phyloP scores from a whole-genome alignment of 108 stramenopile species.

The Nitzschia putrida region DNA sequence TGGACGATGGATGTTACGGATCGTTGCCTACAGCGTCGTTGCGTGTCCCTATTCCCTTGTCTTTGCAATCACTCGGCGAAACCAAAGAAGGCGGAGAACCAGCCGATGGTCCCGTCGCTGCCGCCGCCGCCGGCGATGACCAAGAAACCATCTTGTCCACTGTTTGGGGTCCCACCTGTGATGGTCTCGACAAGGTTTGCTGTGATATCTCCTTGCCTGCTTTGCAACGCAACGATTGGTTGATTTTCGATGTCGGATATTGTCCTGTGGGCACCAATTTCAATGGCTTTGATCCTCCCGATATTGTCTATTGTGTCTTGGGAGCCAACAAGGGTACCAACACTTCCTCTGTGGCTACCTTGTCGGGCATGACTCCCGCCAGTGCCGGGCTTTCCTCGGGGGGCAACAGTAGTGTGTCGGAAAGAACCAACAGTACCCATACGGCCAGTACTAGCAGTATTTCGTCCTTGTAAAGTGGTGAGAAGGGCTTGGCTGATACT shows the following conservation, averaged over 20 bases:
- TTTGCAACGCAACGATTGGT: constrained; percentile 47
- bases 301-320: constrained; percentile 51
- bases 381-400: too few relatives aligned
- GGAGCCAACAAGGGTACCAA: background rate
- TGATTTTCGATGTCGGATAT: constrained; percentile 46
- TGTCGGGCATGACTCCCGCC: too few relatives aligned
- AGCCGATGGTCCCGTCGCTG: too few relatives aligned
- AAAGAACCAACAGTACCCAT: too few relatives aligned
- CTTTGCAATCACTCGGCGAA: constrained; percentile 1
- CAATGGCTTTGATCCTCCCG: constrained; percentile 57
- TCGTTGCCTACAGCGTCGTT: constrained; percentile 35
- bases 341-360: too few relatives aligned
- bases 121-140: background rate
- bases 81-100: background rate
- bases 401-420: too few relatives aligned
- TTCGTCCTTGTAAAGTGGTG: too few relatives aligned
- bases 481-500: too few relatives aligned
- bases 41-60: constrained; percentile 11
- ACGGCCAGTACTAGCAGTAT: too few relatives aligned
- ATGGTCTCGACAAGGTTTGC: constrained; percentile 54
- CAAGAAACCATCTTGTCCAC: constrained; percentile 23
- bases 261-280: constrained; percentile 49
- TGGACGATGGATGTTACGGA: constrained; percentile 61
- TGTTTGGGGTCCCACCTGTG: constrained; percentile 61
- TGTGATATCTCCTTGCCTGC: constrained; percentile 30